Conservation (phyloP, 2,329 filamentous ascomycete species). For the Xylariaceae sp. region DNA sequence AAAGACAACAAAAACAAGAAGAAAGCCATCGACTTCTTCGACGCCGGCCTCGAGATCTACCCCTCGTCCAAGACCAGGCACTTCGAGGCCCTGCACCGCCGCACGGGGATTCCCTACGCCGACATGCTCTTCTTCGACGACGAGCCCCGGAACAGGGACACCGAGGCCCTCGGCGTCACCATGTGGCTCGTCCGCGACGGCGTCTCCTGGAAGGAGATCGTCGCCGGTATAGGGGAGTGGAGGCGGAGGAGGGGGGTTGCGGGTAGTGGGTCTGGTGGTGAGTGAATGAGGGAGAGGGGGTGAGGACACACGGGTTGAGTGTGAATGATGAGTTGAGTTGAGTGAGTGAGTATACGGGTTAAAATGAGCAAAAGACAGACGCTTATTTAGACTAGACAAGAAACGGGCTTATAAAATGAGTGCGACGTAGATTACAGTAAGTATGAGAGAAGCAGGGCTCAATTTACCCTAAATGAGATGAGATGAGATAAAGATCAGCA, state of each 20-base stretch:
- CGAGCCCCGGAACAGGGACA: constrained; percentile 79
- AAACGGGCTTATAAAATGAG: too few relatives aligned
- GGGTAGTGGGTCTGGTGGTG: constrained; percentile 2
- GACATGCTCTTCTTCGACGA: constrained; percentile 98
- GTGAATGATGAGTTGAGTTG: constrained; percentile 1
- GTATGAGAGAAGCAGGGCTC: too few relatives aligned
- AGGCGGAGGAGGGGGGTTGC: constrained; percentile 56
- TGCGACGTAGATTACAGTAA: too few relatives aligned
- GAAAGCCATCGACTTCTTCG: constrained; percentile 55
- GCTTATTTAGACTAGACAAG: too few relatives aligned
- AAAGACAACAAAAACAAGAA: constrained; percentile 31
- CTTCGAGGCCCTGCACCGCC: constrained; percentile 66
- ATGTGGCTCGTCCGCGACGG: constrained; percentile 81
- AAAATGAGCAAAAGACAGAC: too few relatives aligned
- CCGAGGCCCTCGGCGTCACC: constrained; percentile 70
- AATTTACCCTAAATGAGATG: too few relatives aligned
- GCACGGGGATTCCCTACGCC: constrained; percentile 64
- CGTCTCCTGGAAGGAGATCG: constrained; percentile 69
- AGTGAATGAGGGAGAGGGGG: constrained; percentile 20
- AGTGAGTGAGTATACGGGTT: too few relatives aligned
- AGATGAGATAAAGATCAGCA: too few relatives aligned
- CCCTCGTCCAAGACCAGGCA: constrained; percentile 81
- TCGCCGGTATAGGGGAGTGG: constrained; percentile 76
- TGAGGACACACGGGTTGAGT: neutral
- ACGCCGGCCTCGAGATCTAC: constrained; percentile 59